Conservation (phyloP, 495 filamentous ascomycete species). For the Xeromyces bisporus region DNA sequence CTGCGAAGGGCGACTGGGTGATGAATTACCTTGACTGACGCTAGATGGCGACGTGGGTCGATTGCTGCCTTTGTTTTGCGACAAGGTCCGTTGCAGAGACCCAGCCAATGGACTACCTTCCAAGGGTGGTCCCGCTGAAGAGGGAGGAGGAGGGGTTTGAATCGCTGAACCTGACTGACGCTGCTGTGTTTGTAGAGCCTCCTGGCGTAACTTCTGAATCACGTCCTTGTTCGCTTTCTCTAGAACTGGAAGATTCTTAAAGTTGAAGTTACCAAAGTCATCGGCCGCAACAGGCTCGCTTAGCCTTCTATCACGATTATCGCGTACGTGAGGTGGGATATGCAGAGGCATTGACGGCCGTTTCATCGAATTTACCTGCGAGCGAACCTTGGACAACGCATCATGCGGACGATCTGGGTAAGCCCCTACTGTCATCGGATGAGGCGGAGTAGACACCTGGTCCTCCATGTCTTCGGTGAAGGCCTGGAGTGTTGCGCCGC, state of each 20-base stretch:
- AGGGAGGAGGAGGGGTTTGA: slow-evolving; percentile 20
- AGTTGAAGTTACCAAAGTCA: slow-evolving; percentile 91
- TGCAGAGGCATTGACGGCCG: slow-evolving; percentile 85
- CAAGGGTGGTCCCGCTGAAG: slow-evolving; percentile 41
- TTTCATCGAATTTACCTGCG: slow-evolving; percentile 69
- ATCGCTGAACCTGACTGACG: slow-evolving; percentile 16
- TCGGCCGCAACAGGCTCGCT: slow-evolving; percentile 80
- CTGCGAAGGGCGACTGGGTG: slow-evolving; percentile 74
- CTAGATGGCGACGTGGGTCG: slow-evolving; percentile 75
- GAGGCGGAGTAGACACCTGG: slow-evolving; percentile 47
- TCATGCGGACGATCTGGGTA: slow-evolving; percentile 73
- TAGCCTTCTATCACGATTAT: slow-evolving; percentile 61
- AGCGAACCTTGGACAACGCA: slow-evolving; percentile 75
- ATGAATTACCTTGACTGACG: slow-evolving; percentile 61
- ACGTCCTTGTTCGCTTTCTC: slow-evolving; percentile 98
- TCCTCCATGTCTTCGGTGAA: slow-evolving; percentile 92
- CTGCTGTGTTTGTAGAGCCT: slow-evolving; percentile 56
- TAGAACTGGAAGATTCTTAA: slow-evolving; percentile 91
- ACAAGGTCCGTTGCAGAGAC: slow-evolving; percentile 69
- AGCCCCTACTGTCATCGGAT: slow-evolving; percentile 38
- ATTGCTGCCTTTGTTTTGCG: slow-evolving; percentile 54
- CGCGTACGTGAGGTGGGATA: slow-evolving; percentile 86
- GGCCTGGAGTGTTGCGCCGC: slow-evolving; percentile 74
- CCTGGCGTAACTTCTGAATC: slow-evolving; percentile 83
- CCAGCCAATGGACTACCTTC: slow-evolving; percentile 77